Percentiles rank a stretch among this genome's conserved stretches.
These are phyloP conservation scores for Kondoa subrosea DNA, from an alignment of 768 basidiomycete species.

Conservation along the genomic window DNA sequence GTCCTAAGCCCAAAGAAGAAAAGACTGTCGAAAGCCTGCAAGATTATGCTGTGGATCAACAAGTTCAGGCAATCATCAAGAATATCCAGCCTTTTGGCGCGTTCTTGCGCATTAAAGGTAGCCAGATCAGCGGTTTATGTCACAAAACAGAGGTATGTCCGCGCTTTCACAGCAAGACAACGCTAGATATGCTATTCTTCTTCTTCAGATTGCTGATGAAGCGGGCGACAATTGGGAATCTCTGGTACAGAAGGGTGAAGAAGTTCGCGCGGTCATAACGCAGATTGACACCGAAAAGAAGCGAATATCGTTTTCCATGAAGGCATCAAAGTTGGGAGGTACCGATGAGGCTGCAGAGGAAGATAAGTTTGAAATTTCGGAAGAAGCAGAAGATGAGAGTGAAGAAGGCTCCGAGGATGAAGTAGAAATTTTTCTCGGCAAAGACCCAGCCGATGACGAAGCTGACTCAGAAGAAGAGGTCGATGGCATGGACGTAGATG, in stretches of 20 bases:
- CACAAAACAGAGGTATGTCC: conserved; percentile 74
- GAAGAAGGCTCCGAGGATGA: not conserved
- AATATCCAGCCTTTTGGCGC: conserved; percentile 73
- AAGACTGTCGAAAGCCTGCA: conserved; percentile 27
- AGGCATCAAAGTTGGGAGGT: conserved; percentile 64
- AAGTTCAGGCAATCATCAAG: conserved; percentile 60
- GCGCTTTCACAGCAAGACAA: no score
- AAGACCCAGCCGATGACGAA: not conserved
- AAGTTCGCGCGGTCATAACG: conserved; percentile 59
- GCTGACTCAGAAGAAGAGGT: conserved; percentile 13
- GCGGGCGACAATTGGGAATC: conserved; percentile 61
- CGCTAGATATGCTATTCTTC: no score
- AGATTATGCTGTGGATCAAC: conserved; percentile 58
- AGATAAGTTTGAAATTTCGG: conserved; percentile 15
- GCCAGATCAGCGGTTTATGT: conserved; percentile 73
- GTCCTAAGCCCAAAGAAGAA: conserved; percentile 23
- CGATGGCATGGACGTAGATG: conserved; percentile 32
- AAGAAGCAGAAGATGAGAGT: conserved; percentile 12
- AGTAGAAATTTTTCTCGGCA: not conserved
- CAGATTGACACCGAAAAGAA: conserved; percentile 58
- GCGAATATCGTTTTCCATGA: conserved; percentile 64
- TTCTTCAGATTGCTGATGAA: conserved; percentile 64
- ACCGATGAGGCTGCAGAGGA: conserved; percentile 27
- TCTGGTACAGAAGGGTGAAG: conserved; percentile 71
- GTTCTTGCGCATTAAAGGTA: conserved; percentile 77